Conservation (phyloP, 768 basidiomycete species). For the Phanerodontia chrysosporium region DNA sequence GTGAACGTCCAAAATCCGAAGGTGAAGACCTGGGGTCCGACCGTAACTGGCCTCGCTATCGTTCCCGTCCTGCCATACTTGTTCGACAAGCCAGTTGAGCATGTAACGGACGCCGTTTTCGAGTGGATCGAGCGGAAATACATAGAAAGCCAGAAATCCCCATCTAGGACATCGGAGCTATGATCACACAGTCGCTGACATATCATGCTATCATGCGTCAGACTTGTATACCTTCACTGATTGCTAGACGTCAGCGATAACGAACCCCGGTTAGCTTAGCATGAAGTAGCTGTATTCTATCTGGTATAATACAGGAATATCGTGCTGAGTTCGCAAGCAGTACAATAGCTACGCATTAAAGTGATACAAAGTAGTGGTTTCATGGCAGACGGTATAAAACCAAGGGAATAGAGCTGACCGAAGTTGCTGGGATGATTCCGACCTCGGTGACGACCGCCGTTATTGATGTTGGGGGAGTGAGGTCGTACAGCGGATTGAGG, state of each 20-base stretch:
- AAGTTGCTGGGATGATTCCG: conserved; percentile 89
- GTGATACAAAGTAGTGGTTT: no score
- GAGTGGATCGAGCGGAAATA: conserved; percentile 63
- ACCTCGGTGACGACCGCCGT: conserved; percentile 98
- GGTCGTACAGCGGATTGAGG: conserved; percentile 87
- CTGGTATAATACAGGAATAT: not conserved
- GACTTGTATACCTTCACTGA: no score
- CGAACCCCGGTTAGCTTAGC: no score
- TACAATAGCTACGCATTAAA: no score
- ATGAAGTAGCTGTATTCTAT: not conserved
- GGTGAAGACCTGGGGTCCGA: conserved; percentile 72
- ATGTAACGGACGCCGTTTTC: conserved; percentile 61
- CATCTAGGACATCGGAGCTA: conserved; percentile 14
- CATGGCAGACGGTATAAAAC: conserved; percentile 42
- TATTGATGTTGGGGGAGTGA: conserved; percentile 88
- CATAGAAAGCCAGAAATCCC: conserved; percentile 33
- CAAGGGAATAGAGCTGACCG: conserved; percentile 79
- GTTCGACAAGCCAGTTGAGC: conserved; percentile 78
- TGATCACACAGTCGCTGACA: conserved; percentile 3
- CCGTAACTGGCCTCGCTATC: conserved; percentile 64
- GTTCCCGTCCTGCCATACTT: conserved; percentile 73
- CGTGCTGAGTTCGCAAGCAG: not conserved
- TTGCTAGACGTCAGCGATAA: no score
- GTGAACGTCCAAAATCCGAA: conserved; percentile 51
- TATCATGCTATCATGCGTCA: no score